Percentiles rank a stretch among this genome's conserved stretches.
phyloP scores from a whole-genome alignment of 805 yeast species.

The Tetrapisispora iriomotensis region DNA sequence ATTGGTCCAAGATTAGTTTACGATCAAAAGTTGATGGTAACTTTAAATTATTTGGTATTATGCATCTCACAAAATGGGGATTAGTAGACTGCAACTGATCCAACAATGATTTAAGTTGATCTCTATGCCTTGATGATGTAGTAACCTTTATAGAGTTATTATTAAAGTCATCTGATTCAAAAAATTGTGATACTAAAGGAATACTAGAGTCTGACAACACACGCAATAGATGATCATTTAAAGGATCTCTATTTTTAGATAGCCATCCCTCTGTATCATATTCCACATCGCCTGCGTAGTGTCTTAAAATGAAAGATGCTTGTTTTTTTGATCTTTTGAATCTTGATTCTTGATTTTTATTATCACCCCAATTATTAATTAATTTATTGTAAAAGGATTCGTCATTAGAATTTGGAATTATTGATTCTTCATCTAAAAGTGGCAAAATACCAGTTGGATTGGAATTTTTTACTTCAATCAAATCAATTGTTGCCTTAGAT shows the following conservation, averaged over 20 bases:
- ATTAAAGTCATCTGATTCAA: slow-evolving; percentile 28
- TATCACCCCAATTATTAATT: slow-evolving; percentile 47
- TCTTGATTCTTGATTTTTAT: slow-evolving; percentile 34
- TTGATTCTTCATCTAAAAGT: slow-evolving; percentile 87
- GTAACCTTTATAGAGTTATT: slow-evolving; percentile 47
- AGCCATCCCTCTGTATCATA: slow-evolving; percentile 89
- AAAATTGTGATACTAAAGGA: slow-evolving; percentile 45
- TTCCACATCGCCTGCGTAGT: slow-evolving; percentile 96
- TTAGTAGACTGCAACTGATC: slow-evolving; percentile 66
- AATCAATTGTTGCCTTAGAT: slow-evolving; percentile 85
- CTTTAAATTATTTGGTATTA: slow-evolving; percentile 76
- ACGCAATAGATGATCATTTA: slow-evolving; percentile 62
- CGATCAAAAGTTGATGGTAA: slow-evolving; percentile 64
- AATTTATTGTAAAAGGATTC: slow-evolving; percentile 72
- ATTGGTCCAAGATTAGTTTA: slow-evolving; percentile 70
- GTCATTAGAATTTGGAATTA: slow-evolving; percentile 86
- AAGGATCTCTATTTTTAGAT: slow-evolving; percentile 88
- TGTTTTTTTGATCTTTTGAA: slow-evolving; percentile 66
- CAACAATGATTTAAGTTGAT: slow-evolving; percentile 66
- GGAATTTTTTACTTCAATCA: slow-evolving; percentile 56
- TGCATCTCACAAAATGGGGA: slow-evolving; percentile 96
- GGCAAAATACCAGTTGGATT: slow-evolving; percentile 73
- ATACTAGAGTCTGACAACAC: slow-evolving; percentile 52
- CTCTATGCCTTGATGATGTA: slow-evolving; percentile 81
- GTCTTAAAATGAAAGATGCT: slow-evolving; percentile 74